Base-by-base conservation (phyloP, 345 rosid genomes). In the Erucastrum elatum region DNA sequence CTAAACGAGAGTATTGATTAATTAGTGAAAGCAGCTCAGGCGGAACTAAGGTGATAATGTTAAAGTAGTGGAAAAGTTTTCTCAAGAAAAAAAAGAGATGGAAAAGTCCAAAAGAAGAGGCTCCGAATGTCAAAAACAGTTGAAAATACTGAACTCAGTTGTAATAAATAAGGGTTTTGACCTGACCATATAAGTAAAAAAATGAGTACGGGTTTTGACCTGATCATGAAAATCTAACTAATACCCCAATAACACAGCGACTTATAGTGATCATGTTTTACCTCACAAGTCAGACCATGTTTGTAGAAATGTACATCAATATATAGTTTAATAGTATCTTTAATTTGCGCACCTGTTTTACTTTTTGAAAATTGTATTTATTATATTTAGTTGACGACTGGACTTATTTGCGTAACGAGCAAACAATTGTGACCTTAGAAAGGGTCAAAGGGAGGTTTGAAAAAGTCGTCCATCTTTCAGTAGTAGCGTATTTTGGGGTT, bases 361-460 rank as follows among this genome's bases (percentile, higher is more conserved):
- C 49, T 44, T 39, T 60, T 12, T 10, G 3, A 1, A 53, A 10
- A 25, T 11, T 11, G 26, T 71, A 71, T 16, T 71, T 60, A 60
- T 77, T 77, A 29, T 16, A 12, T 12, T 15, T 35, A 31, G 62
- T 58, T 78, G 77, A 72, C 63, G 8, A 9, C 7, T 65, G 7
- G 66, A 65, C 77, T 65, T 39, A 53, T 17, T 71, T 78, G 71
- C 81, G 27, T 65, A 30, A 44, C 25, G 25, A 72, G 21, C 77
- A 71, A 72, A 66, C 77, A 66, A 53, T 31, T 65, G 41, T 33
- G 74, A 76, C 63, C 69, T 7, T 31, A 30, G 21, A 60, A 68
- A 29, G 15, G 15, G 64, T 59, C 33, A 26, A 59, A 59, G 7
- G 8, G 26, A 12, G 29, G 44, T 65, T 78, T 78, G 81, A 78